Base-by-base conservation (phyloP, 306 rosid species). In the Urtica urens region DNA sequence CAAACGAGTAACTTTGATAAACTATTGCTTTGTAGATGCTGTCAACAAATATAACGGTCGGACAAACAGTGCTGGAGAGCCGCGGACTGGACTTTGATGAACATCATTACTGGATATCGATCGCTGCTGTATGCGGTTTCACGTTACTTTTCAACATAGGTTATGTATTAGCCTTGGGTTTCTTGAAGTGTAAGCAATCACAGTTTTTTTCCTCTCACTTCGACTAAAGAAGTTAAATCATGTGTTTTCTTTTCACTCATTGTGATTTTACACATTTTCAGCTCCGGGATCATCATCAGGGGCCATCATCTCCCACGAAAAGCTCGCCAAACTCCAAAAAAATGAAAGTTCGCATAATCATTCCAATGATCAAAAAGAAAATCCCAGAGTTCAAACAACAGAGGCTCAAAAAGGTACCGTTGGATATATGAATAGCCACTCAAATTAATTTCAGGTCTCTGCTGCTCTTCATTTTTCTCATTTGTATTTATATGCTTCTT, bases 221-320 rank as follows among this genome's bases (percentile, higher is more conserved):
- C n/a, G 0, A 35, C 40, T 3, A 7, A 35, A 35, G 15, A 4
- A 35, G 40, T 9, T 35, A 7, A 10, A 10, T 9, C 0, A 35
- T 4, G n/a, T 35, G 3, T 7, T 4, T 3, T 3, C 40, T 14
- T 5, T n/a, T 35, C 11, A 35, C n/a, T 35, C 40, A 13, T 35
- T 13, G 40, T 7, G 25, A 31, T 67, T 34, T 3, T 16, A n/a
- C 12, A 11, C 42, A 12, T 10, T 41, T 31, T 40, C 46, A 76
- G 82, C 82, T 67, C 75, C 78, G 1, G 61, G 67, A 45, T 39
- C 70, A 6, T 47, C 67, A 60, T 67, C 53, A 67, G 78, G 8
- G 35, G 49, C 30, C 63, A 76, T 53, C 71, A 56, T 50, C 66
- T 64, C 27, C 28, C 67, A 12, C 57, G 64, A 52, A 17, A 65